These are phyloP conservation scores for Sporisorium reilianum DNA, from an alignment of 1,284 basidiomycete species.

Conservation along the genomic window DNA sequence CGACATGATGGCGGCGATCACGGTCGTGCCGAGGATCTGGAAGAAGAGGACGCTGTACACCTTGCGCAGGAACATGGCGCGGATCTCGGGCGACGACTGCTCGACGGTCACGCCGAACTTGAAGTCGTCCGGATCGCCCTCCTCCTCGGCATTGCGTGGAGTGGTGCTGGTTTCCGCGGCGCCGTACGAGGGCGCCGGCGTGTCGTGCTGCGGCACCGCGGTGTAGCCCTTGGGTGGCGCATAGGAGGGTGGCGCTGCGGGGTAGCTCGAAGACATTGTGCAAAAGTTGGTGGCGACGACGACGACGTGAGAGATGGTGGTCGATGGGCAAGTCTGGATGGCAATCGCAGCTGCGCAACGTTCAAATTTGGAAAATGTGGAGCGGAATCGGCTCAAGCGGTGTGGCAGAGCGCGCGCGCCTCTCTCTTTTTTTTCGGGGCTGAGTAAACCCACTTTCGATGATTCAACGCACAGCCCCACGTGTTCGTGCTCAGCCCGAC, in stretches of 20 bases:
- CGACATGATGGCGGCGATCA: conserved; percentile 57
- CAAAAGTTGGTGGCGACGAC: not conserved
- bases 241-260: conserved; percentile 41
- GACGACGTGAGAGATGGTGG: conserved; percentile 4
- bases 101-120: conserved; percentile 67
- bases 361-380: conserved; percentile 1
- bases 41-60: conserved; percentile 62
- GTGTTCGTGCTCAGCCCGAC: conserved; percentile 1
- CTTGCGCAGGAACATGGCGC: conserved; percentile 64
- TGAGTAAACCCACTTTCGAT: not conserved
- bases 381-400: conserved; percentile 6
- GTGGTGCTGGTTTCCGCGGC: conserved; percentile 30
- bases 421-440: not conserved
- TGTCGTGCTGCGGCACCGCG: conserved; percentile 36
- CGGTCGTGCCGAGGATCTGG: conserved; percentile 64
- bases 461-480: not conserved
- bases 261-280: conserved; percentile 26
- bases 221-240: conserved; percentile 39
- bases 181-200: conserved; percentile 29
- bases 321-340: conserved; percentile 2
- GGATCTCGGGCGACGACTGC: conserved; percentile 64
- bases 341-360: not conserved
- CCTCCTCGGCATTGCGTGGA: conserved; percentile 48
- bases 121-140: conserved; percentile 65
- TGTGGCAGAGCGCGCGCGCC: not conserved